These are phyloP conservation scores for Astrothelium macrocarpum DNA, from an alignment of 495 filamentous ascomycete species.

Conservation along the genomic window DNA sequence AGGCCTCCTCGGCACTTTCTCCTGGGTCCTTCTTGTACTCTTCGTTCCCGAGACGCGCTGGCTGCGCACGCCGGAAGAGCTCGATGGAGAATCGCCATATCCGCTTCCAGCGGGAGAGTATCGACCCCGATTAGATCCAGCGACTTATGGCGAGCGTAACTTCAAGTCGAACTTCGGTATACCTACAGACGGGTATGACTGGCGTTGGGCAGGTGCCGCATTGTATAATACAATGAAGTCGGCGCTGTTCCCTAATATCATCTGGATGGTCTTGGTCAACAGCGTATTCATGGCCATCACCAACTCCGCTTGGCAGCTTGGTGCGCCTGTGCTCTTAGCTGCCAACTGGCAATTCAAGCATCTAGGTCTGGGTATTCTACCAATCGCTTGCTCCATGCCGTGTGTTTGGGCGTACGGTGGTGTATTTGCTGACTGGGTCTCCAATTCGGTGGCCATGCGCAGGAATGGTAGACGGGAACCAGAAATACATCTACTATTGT, in stretches of 20 bases:
- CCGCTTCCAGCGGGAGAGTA: constrained; percentile 12
- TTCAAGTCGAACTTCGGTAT: constrained; percentile 14
- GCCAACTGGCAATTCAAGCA: constrained; percentile 24
- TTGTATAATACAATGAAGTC: constrained; percentile 16
- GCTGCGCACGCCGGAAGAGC: constrained; percentile 18
- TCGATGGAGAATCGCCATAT: constrained; percentile 7
- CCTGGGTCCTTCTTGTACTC: constrained; percentile 20
- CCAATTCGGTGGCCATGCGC: constrained; percentile 16
- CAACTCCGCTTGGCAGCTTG: constrained; percentile 18
- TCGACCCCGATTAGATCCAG: constrained; percentile 13
- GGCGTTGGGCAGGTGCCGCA: background rate
- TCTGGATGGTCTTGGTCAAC: constrained; percentile 25
- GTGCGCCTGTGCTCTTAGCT: constrained; percentile 20
- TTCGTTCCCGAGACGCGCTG: constrained; percentile 25
- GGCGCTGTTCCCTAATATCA: constrained; percentile 18
- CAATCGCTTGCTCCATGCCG: constrained; percentile 19
- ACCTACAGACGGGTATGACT: background rate
- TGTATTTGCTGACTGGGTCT: constrained; percentile 20
- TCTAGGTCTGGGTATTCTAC: constrained; percentile 18
- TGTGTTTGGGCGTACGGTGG: constrained; percentile 23
- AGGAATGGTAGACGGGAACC: constrained; percentile 23
- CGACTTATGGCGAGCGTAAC: background rate
- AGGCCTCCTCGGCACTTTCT: constrained; percentile 14
- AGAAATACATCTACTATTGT: constrained; percentile 22
- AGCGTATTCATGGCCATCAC: constrained; percentile 21